Evolutionary conservation across 352 stramenopile species (phyloP), one percentile per base, ranked within the genome.

Genomic region (Plasmopara viticola): DNA sequence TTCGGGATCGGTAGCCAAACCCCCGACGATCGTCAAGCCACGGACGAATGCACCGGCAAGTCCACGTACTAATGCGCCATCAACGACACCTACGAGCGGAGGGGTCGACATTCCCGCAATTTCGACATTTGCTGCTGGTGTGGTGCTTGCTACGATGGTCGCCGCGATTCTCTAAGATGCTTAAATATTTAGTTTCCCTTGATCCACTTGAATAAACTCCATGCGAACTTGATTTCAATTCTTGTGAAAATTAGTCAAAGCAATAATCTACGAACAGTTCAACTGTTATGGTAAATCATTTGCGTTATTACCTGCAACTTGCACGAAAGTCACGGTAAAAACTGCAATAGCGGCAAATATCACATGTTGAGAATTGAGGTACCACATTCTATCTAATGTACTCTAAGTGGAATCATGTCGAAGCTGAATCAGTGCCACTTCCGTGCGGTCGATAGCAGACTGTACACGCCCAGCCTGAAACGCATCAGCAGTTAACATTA

Each of bases 381-480:
- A 25, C 20, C 20, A 25, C 20, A 25, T 25, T 25, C 3, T 25
- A 25, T 25, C 20, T 25, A 25, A 25, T 59, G 64, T 51, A 67
- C 9, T 50, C 43, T 57, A 56, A 18, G 53, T 33, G 12, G 60
- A 77, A 54, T 89, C 78, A 18, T 84, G 69, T 41, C 72, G 68
- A 25, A 87, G 63, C 60, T 89, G 78, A 56, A 82, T 84, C 15
- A 83, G 54, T 41, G 74, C 78, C 17, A 89, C 78, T 56, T 87
- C 78, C 1, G 62, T 75, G 51, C 75, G 71, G 39, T 87, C 72
- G 33, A 86, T 66, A 0, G 63, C 68, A 15, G 69, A 78, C 55
- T 83, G 70, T 56, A 89, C 66, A 20, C 70, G 78, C 25, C 73
- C 60, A 2, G 42, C 33, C 29, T 78, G 33, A 29, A 84, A 69